phyloP scores from a whole-genome alignment of 441 rosid species.

The Adansonia rubrostipa region DNA sequence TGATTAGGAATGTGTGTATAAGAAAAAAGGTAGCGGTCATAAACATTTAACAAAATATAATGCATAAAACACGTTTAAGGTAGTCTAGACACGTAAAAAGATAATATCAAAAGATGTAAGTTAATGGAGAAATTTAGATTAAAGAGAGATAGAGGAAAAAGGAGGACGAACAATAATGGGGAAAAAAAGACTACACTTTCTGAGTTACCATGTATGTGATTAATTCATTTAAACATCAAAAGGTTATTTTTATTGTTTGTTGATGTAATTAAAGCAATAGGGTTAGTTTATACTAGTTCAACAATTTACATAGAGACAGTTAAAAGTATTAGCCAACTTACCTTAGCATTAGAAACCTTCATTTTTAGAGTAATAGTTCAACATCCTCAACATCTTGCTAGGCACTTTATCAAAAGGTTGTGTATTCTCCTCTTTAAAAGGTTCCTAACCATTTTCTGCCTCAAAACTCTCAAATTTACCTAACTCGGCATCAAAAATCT shows the following conservation, averaged over 20 bases:
- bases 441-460: constrained; percentile 34
- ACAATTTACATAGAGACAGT: not conserved
- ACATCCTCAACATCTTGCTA: constrained; percentile 36
- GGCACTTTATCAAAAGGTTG: constrained; percentile 34
- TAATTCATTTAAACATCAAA: not conserved
- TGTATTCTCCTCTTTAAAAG: constrained; percentile 35
- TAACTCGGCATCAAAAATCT: constrained; percentile 33
- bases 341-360: constrained; percentile 89
- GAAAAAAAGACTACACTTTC: not conserved
- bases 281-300: not conserved
- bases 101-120: not conserved
- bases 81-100: not conserved
- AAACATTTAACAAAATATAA: not conserved
- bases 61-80: not conserved
- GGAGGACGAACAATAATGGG: not conserved
- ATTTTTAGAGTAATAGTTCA: constrained; percentile 55
- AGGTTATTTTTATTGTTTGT: not conserved
- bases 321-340: constrained; percentile 25
- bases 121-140: not conserved
- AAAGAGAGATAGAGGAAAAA: not conserved
- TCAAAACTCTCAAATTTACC: constrained; percentile 37
- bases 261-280: not conserved
- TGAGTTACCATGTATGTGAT: not conserved
- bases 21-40: not conserved
- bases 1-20: not conserved